Conservation (phyloP, 2,329 filamentous ascomycete genomes). For the Penicillium sp. region DNA sequence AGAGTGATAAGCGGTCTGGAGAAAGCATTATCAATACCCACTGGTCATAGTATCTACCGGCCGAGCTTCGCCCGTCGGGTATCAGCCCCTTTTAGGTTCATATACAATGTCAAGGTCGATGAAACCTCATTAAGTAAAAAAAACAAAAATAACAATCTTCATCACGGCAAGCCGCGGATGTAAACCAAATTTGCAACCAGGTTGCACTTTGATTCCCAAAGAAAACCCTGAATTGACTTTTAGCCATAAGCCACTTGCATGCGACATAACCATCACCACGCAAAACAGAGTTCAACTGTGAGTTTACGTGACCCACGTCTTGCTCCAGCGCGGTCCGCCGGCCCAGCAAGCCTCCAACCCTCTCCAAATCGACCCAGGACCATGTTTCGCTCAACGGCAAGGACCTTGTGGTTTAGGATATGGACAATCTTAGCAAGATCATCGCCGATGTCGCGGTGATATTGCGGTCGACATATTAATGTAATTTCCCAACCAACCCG, state of each 20-base stretch:
- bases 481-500: neutral
- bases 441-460: neutral
- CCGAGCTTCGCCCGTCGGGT: neutral
- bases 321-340: slow-evolving; percentile 8
- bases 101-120: neutral
- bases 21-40: slow-evolving; percentile 7
- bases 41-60: slow-evolving; percentile 4
- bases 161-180: neutral
- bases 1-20: slow-evolving; percentile 11
- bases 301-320: slow-evolving; percentile 11
- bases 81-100: neutral
- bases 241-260: neutral
- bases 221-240: neutral
- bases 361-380: neutral
- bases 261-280: too few relatives aligned
- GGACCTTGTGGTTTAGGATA: neutral
- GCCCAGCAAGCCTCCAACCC: neutral
- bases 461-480: neutral
- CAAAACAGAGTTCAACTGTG: neutral
- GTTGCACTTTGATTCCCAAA: neutral
- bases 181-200: neutral
- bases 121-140: neutral
- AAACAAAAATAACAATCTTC: neutral
- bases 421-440: neutral
- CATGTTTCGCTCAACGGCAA: neutral